These are phyloP conservation scores for Dendrocalamus sinicus DNA, from an alignment of 176 grass and related monocot genomes.

Conservation along the genomic window DNA sequence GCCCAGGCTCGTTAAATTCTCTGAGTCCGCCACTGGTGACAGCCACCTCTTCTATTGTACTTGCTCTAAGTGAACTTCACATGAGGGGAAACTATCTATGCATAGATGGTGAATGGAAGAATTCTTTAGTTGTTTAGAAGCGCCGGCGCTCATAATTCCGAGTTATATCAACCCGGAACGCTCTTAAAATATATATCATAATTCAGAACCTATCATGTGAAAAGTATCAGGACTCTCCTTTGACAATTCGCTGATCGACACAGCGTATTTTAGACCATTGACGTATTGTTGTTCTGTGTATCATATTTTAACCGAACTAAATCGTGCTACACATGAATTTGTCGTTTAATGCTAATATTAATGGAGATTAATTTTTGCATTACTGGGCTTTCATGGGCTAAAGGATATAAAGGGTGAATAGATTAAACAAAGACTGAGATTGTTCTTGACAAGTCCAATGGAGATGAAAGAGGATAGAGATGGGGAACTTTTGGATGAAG, in stretches of 20 bases:
- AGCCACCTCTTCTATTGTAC: too few species aligned
- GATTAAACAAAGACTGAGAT: background rate
- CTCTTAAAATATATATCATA: background rate
- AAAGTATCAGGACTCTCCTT: background rate
- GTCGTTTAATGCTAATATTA: background rate
- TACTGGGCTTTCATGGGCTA: background rate
- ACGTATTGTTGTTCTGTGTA: background rate
- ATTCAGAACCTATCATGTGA: background rate
- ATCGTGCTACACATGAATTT: background rate
- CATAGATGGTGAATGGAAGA: too few species aligned
- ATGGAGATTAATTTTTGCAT: background rate
- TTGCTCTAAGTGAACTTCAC: too few species aligned
- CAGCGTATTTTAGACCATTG: background rate
- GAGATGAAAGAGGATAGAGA: constrained; percentile 35
- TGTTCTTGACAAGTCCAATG: background rate
- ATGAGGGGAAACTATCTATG: background rate
- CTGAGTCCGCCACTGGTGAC: too few species aligned
- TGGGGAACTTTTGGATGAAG: constrained; percentile 36
- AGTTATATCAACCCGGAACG: background rate
- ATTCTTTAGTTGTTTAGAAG: too few species aligned
- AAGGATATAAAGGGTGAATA: background rate
- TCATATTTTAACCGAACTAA: background rate
- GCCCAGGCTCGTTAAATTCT: too few species aligned
- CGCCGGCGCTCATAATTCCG: background rate
- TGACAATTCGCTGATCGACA: background rate